Evolutionary conservation across 2,329 filamentous ascomycete genomes (phyloP), one percentile per base, ranked within the genome.

Genomic region (Thielaviopsis musarum): DNA sequence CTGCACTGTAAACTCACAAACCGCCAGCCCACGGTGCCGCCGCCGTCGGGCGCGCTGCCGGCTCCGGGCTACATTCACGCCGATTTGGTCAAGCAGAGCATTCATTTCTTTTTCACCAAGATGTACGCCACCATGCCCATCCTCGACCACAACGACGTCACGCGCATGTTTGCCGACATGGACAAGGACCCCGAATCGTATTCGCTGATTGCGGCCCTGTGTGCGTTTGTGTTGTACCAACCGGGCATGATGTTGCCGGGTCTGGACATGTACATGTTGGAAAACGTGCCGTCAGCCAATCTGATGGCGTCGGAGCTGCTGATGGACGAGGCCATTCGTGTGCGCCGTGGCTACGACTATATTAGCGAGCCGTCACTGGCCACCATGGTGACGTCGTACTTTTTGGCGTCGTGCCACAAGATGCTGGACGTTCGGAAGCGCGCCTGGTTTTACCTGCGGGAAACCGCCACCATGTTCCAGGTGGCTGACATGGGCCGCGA

Each of bases 381-480:
- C 65, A 78, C 74, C 52, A 69, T 88, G 13, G 81, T 83, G 61
- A 88, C 85, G n/a, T 89, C 84, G 58, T 89, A 87, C 70, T 90
- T 91, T 68, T 69, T 91, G 26, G 90, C 88, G 65, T 84, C 80
- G 45, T 76, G 83, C 68, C 85, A 90, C 68, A 59, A 58, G 30
- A 58, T 59, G 26, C 52, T 62, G 28, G 58, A 60, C 3, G 21
- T 58, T 13, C 51, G 52, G 41, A 82, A 86, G 63, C 83, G 83
- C 68, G 87, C 86, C 1, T 91, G 87, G 87, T 90, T 83, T 67
- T 82, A 88, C 67, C 73, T 91, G 10, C 82, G 87, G 26, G 87
- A 93, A 70, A 85, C 85, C 5, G 84, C 82, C 1, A 90, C 87
- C 5, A 75, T 91, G 69, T 76, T 79, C 28, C 77, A 82, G 65